Conservation (phyloP, 106 monocot genomes). For the Posidonia australis region DNA sequence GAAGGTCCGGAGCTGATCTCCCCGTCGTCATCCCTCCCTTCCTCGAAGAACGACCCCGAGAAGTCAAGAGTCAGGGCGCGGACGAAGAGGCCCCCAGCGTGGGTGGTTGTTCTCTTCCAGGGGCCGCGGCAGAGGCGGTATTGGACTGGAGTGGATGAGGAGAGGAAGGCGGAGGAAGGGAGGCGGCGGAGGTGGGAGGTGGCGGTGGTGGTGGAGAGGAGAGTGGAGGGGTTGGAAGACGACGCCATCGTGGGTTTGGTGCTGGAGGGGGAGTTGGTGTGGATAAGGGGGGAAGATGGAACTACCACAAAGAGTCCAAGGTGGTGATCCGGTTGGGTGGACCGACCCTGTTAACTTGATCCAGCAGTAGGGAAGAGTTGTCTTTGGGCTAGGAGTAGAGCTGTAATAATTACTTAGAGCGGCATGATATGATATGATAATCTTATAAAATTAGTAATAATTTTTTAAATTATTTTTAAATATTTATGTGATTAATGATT, state of each 20-base stretch:
- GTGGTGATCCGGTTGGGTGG: no score
- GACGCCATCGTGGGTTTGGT: slow-evolving; percentile 1
- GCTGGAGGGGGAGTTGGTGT: no score
- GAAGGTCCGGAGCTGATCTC: slow-evolving; percentile 9
- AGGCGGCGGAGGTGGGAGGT: neutral
- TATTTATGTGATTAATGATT: no score
- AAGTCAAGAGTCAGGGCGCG: slow-evolving; percentile 51
- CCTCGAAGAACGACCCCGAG: slow-evolving; percentile 65
- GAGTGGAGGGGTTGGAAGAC: neutral
- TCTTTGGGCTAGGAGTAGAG: no score
- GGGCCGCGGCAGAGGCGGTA: neutral
- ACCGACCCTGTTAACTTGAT: no score
- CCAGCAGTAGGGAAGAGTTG: no score
- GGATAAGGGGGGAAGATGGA: no score
- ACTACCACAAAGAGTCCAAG: no score
- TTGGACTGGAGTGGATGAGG: neutral
- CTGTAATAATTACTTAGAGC: no score
- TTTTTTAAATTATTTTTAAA: no score
- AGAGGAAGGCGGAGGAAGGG: neutral
- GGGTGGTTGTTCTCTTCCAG: neutral
- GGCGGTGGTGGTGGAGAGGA: neutral
- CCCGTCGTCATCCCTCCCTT: slow-evolving; percentile 12
- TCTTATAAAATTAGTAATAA: no score
- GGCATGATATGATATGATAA: no score
- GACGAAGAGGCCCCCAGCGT: slow-evolving; percentile 1